A percentile compares a stretch with the other conserved stretches of the same genome.
These are phyloP conservation scores for Solioccasus polychromus DNA, from an alignment of 768 basidiomycete genomes.

Conservation along the genomic window DNA sequence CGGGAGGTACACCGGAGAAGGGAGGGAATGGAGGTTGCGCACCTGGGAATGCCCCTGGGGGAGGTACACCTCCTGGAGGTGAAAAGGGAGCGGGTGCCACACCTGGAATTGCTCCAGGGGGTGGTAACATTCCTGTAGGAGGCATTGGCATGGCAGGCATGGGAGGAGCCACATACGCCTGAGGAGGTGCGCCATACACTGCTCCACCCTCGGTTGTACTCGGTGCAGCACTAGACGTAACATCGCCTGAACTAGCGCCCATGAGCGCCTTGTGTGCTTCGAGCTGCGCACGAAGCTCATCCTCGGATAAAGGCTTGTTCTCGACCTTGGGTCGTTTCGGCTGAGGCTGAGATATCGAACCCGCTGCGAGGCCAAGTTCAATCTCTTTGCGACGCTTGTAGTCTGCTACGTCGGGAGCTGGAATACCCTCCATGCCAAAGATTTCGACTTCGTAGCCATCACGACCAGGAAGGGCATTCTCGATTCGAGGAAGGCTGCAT, in stretches of 20 bases:
- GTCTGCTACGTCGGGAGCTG: conserved; percentile 89
- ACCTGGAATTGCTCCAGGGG: conserved; percentile 42
- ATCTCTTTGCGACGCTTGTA: conserved; percentile 96
- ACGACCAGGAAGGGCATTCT: conserved; percentile 93
- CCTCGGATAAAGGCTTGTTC: conserved; percentile 74
- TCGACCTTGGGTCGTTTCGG: conserved; percentile 80
- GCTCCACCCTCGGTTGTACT: conserved; percentile 42
- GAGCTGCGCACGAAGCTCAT: conserved; percentile 81
- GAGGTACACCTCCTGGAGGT: conserved; percentile 36
- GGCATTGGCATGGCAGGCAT: conserved; percentile 27
- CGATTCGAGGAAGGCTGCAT: conserved; percentile 79
- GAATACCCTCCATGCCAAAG: conserved; percentile 99
- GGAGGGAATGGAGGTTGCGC: conserved; percentile 37
- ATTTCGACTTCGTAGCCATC: conserved; percentile 99
- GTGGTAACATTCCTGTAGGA: conserved; percentile 34
- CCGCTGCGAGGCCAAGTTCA: conserved; percentile 82
- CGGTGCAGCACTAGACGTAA: conserved; percentile 31
- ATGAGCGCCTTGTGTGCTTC: conserved; percentile 91
- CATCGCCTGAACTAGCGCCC: conserved; percentile 51
- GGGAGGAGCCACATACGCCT: conserved; percentile 56
- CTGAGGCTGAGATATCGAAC: conserved; percentile 77
- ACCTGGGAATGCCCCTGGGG: conserved; percentile 39
- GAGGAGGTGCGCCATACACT: conserved; percentile 74
- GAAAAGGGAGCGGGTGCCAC: conserved; percentile 41
- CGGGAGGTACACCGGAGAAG: conserved; percentile 46